Conservation (phyloP, 768 basidiomycete species). For the Pisolithus microcarpus region DNA sequence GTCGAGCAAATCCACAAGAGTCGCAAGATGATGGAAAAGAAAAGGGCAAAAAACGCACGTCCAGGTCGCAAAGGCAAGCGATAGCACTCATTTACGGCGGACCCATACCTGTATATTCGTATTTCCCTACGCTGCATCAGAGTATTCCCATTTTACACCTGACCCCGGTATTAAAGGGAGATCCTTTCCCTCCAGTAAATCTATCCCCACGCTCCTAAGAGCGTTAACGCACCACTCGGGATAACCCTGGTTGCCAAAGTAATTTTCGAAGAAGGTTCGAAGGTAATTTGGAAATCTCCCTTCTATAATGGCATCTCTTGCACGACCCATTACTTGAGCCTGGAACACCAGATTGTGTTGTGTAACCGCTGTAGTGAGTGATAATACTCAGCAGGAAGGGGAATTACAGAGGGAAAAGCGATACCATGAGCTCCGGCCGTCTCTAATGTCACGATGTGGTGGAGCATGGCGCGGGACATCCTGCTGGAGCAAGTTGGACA, state of each 20-base stretch:
- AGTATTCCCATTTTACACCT: constrained; percentile 80
- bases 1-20: constrained; percentile 81
- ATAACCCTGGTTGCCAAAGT: constrained; percentile 73
- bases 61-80: constrained; percentile 37
- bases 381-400: constrained; percentile 8
- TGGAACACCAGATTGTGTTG: constrained; percentile 82
- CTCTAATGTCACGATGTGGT: constrained; percentile 71
- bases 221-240: constrained; percentile 89
- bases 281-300: constrained; percentile 77
- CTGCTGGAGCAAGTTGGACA: constrained; percentile 77
- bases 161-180: constrained; percentile 49
- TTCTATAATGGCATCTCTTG: constrained; percentile 71
- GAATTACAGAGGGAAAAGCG: constrained; percentile 17
- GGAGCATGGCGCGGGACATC: constrained; percentile 65
- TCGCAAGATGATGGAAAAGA: constrained; percentile 57
- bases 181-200: constrained; percentile 55
- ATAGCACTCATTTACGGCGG: constrained; percentile 8
- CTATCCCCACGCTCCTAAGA: constrained; percentile 73
- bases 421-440: constrained; percentile 82
- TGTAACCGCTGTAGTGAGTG: constrained; percentile 55
- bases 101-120: constrained; percentile 1
- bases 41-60: constrained; percentile 76
- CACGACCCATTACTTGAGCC: constrained; percentile 81
- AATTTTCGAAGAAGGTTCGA: constrained; percentile 64
- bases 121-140: constrained; percentile 29